Evolutionary conservation across 1,284 basidiomycete species (phyloP), one percentile per base, ranked within the genome.

Genomic region (Boletellus deceptivus): DNA sequence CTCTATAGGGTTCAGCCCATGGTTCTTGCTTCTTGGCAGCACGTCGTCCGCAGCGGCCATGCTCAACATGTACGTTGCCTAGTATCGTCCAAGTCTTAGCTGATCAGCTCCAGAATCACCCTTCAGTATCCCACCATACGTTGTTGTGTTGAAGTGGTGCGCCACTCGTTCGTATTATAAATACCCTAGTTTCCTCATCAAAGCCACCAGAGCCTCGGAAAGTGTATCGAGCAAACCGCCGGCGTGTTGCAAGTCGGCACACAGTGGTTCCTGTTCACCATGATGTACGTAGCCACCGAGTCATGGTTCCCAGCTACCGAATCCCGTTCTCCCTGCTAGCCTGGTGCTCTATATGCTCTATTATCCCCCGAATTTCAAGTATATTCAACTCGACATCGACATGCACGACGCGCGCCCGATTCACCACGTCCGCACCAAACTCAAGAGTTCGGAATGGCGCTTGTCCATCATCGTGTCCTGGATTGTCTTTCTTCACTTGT

Each of bases 291-390:
- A 27, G 33, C 7, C n/a, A 4, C 42, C 1, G 1, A 29, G 43
- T 20, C 53, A 37, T 22, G 16, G 6, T 44, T 13, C 34, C 43
- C 20, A 52, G 29, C 8, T 17, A 1, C 34, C 20, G n/a, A 48
- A 2, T 25, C 5, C 10, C 20, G 31, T 35, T 17, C 14, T 18
- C 3, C 13, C 5, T 18, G 20, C 8, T 60, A 97, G 93, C 43
- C 77, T 97, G 52, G 79, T 94, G 1, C 80, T 98, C 3, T 99
- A 91, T 72, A 87, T 99, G 70, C 73, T 90, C 41, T 99, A 95
- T 77, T 99, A 93, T 65, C 95, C 95, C 0, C 71, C 77, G 11
- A 83, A 91, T 58, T 82, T 88, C 58, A 93, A 93, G 67, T 91
- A 86, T 64, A 74, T 69, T 55, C 71, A 70, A 36, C 62, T 78